Conservation (phyloP, 306 rosid species). For the Trichosanthes truncata region DNA sequence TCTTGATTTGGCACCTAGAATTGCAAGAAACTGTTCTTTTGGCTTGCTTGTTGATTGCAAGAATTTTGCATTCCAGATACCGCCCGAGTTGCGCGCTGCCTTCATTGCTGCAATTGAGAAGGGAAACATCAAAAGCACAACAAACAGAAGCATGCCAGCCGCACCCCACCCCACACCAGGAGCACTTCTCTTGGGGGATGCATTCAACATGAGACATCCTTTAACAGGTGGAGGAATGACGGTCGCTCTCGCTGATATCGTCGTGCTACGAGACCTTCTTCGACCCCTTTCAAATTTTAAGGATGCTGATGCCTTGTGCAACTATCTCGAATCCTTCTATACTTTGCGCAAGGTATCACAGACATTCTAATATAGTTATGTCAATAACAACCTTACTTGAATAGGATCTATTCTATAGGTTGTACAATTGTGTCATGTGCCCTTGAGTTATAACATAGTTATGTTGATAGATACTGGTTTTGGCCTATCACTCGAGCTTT, state of each 20-base stretch:
- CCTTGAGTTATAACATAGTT: no score
- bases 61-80: slow-evolving; percentile 12
- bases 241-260: slow-evolving; percentile 33
- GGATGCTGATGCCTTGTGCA: slow-evolving; percentile 38
- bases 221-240: slow-evolving; percentile 28
- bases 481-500: neutral
- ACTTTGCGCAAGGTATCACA: slow-evolving; percentile 37
- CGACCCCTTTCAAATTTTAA: slow-evolving; percentile 36
- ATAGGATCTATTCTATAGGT: no score
- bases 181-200: slow-evolving; percentile 24
- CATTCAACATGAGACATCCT: slow-evolving; percentile 29
- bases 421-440: no score
- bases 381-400: no score
- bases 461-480: neutral
- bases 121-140: slow-evolving; percentile 18
- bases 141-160: slow-evolving; percentile 22
- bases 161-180: slow-evolving; percentile 20
- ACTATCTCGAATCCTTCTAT: slow-evolving; percentile 47
- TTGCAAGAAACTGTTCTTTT: neutral
- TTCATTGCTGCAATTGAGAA: slow-evolving; percentile 16
- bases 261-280: slow-evolving; percentile 37
- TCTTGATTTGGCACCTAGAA: neutral
- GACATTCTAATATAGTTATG: neutral
- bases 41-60: neutral
- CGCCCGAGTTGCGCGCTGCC: slow-evolving; percentile 10